Base-by-base conservation (phyloP, 306 rosid genomes). In the Lathyrus sativus region DNA sequence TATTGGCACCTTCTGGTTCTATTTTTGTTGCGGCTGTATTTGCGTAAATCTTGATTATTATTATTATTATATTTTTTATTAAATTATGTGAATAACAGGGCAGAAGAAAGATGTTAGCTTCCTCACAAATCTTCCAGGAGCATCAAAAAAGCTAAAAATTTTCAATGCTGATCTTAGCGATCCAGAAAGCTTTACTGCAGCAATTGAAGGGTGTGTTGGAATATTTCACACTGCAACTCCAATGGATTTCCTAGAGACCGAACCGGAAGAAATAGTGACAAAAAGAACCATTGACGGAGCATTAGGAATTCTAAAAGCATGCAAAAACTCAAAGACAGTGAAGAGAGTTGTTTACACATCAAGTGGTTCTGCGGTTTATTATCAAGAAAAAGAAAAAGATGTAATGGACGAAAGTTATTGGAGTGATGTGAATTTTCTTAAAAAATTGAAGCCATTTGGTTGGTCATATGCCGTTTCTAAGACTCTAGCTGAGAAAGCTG, bases 341-440 rank as follows among this genome's bases (percentile, higher is more conserved):
- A 87, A 80, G 17, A 70, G 89, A 48, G 82, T 89, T 64, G 61
- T 89, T 7, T 89, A 85, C 83, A 81, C 96, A 48, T 83, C 90
- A 0, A 76, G 84, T 66, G 78, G 69, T n/a, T 8, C 83, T 6
- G 68, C 86, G 8, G 86, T 87, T 0, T 2, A 51, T 9, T 39
- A 62, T 65, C 66, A 62, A 54, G 74, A 65, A 38, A 67, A 55
- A 65, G 61, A 66, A 6, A 70, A 62, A 6, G 15, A 49, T 11
- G 65, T 35, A 12, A 13, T 55, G 65, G 91, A 87, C 73, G 96
- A 90, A 71, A 80, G 62, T 2, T 45, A n/a, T 41, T 85, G 91
- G 89, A 82, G 85, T 31, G 84, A 85, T 7, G 70, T 39, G 1
- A 83, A 80, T 76, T 11, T 35, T 15, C 76, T 51, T 19, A 79